phyloP scores from a whole-genome alignment of 495 filamentous ascomycete species.

The Penicillium macrosclerotiorum region DNA sequence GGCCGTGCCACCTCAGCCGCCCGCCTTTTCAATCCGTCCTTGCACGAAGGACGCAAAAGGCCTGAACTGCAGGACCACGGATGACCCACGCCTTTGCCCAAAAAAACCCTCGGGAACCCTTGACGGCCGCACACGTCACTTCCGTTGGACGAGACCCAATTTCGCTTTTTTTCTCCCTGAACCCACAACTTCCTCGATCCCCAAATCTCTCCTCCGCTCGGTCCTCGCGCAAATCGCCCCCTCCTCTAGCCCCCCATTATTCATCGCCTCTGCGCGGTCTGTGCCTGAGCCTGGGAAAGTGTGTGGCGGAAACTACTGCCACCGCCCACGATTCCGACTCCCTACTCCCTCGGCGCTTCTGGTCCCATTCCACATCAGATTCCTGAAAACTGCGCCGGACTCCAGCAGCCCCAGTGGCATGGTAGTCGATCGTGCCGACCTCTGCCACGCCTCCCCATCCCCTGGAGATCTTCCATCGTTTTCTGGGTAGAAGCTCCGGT shows the following conservation, averaged over 20 bases:
- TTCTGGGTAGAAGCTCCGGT: constrained; percentile 3
- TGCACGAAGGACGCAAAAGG: neutral
- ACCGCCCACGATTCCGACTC: too few species aligned
- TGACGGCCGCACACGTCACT: constrained; percentile 27
- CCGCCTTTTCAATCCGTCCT: constrained; percentile 6
- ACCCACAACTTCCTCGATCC: neutral
- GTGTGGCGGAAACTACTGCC: constrained; percentile 1
- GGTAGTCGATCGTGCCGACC: constrained; percentile 14
- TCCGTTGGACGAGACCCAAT: neutral
- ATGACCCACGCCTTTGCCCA: constrained; percentile 2
- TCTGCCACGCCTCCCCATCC: too few species aligned
- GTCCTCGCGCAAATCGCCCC: too few species aligned
- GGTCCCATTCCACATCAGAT: constrained; percentile 15
- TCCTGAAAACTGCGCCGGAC: constrained; percentile 9
- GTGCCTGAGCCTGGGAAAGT: too few species aligned
- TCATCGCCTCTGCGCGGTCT: too few species aligned
- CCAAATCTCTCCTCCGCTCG: neutral
- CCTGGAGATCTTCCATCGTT: neutral
- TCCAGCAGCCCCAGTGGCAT: constrained; percentile 2
- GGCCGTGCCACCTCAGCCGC: constrained; percentile 9
- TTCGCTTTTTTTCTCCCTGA: constrained; percentile 4
- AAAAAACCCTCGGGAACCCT: constrained; percentile 6
- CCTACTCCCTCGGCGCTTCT: neutral
- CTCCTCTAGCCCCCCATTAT: too few species aligned
- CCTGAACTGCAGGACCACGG: constrained; percentile 2